These are phyloP conservation scores for Epichloe uncinata DNA, from an alignment of 2,329 filamentous ascomycete species.

Conservation along the genomic window DNA sequence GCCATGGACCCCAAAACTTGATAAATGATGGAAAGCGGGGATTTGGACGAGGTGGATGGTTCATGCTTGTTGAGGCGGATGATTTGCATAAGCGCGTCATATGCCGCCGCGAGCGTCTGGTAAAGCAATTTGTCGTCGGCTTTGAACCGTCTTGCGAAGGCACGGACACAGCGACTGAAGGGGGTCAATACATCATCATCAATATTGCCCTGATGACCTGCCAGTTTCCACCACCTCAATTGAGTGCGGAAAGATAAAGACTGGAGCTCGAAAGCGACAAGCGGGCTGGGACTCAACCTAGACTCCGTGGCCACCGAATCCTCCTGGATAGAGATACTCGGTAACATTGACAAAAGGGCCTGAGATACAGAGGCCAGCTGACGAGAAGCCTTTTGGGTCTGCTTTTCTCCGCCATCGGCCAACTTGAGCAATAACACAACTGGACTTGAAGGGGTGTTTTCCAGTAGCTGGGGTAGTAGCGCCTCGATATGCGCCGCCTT, in stretches of 20 bases:
- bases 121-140: constrained; percentile 25
- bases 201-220: constrained; percentile 43
- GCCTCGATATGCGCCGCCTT: constrained; percentile 47
- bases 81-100: constrained; percentile 18
- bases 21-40: constrained; percentile 34
- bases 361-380: constrained; percentile 57
- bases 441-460: constrained; percentile 41
- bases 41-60: constrained; percentile 24
- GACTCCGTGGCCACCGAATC: constrained; percentile 43
- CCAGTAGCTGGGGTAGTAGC: constrained; percentile 40
- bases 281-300: constrained; percentile 41
- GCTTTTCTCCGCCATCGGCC: constrained; percentile 27
- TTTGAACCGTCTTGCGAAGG: constrained; percentile 42
- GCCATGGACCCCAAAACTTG: constrained; percentile 39
- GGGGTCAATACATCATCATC: constrained; percentile 55
- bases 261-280: constrained; percentile 49
- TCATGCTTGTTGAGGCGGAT: constrained; percentile 22
- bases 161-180: constrained; percentile 46
- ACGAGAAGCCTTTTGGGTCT: constrained; percentile 44
- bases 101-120: constrained; percentile 19
- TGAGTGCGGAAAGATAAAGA: constrained; percentile 47
- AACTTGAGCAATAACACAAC: constrained; percentile 39
- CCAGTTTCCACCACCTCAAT: constrained; percentile 52
- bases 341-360: constrained; percentile 49
- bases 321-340: constrained; percentile 50